Evolutionary conservation across 208 protist species (phyloP).

Genomic region (Leishmania mexicana): DNA sequence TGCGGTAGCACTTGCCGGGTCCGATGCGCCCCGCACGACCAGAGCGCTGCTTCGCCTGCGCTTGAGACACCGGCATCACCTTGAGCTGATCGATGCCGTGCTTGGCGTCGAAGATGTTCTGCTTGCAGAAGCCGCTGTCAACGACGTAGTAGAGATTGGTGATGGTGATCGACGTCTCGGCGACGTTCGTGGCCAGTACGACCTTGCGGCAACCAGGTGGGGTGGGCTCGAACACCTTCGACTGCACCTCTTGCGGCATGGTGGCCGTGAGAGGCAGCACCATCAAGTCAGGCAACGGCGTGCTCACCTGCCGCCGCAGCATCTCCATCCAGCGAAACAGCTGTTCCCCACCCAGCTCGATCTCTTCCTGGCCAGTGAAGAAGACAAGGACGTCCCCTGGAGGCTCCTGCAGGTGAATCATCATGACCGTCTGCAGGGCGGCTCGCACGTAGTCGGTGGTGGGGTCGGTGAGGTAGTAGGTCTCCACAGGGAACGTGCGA

Average conservation of each 20-base stretch:
- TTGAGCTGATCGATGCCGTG: constrained; percentile 97
- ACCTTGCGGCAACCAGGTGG: constrained; percentile 94
- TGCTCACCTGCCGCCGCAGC: constrained; percentile 54
- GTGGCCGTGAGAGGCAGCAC: constrained; percentile 98
- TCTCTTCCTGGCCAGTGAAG: constrained; percentile 99
- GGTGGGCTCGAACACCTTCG: constrained; percentile 98
- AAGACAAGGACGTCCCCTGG: constrained; percentile 99
- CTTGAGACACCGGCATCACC: constrained; percentile 98
- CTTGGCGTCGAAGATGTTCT: constrained; percentile 97
- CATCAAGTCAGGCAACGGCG: constrained; percentile 91
- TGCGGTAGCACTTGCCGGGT: constrained; percentile 97
- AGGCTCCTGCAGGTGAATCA: constrained; percentile 97
- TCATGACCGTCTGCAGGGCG: constrained; percentile 97
- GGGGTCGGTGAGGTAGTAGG: constrained; percentile 93
- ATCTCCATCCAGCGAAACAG: constrained; percentile 92
- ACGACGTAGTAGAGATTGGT: constrained; percentile 99
- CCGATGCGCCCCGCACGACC: constrained; percentile 96
- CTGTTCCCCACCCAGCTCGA: constrained; percentile 98
- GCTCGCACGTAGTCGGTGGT: constrained; percentile 97
- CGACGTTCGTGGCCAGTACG: constrained; percentile 99
- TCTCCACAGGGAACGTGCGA: constrained; percentile 97
- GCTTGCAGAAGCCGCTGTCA: constrained; percentile 98
- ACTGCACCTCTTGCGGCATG: constrained; percentile 98
- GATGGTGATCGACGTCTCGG: constrained; percentile 99
- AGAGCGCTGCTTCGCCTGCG: constrained; percentile 96